Evolutionary conservation across 2,329 filamentous ascomycete species (phyloP).

Genomic region (Magnaporthales sp.): DNA sequence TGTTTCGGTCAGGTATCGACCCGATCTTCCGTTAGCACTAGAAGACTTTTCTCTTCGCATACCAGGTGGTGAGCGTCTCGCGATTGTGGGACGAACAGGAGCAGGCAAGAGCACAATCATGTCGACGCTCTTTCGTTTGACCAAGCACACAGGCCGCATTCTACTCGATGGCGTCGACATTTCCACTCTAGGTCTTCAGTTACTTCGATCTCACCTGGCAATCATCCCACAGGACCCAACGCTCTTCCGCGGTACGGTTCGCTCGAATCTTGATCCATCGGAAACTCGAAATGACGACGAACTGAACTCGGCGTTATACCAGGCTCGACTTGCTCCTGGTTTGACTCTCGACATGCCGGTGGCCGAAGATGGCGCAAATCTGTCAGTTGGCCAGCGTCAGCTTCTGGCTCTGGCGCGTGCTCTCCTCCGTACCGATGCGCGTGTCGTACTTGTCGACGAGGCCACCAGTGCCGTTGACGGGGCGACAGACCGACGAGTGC

Average conservation of each 20-base stretch:
- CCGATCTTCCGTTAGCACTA: slow-evolving; percentile 58
- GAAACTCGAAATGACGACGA: not conserved
- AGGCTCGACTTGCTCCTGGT: not conserved
- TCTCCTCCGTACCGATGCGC: slow-evolving; percentile 42
- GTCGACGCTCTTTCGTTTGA: slow-evolving; percentile 82
- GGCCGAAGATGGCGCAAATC: slow-evolving; percentile 61
- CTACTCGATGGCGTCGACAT: slow-evolving; percentile 89
- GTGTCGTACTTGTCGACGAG: slow-evolving; percentile 46
- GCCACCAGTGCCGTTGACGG: slow-evolving; percentile 44
- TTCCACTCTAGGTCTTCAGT: slow-evolving; percentile 80
- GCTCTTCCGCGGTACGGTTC: slow-evolving; percentile 84
- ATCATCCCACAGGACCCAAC: slow-evolving; percentile 98
- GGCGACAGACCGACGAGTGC: slow-evolving; percentile 65
- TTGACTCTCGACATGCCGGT: slow-evolving; percentile 36
- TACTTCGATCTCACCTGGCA: slow-evolving; percentile 86
- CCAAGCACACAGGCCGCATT: slow-evolving; percentile 88
- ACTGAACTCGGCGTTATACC: not conserved
- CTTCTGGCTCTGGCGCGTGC: slow-evolving; percentile 37
- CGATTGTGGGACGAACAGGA: slow-evolving; percentile 90
- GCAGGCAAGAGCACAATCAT: slow-evolving; percentile 95
- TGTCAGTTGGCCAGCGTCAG: slow-evolving; percentile 62
- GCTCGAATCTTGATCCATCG: slow-evolving; percentile 93
- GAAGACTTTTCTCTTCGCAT: slow-evolving; percentile 40
- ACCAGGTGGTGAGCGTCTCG: slow-evolving; percentile 70
- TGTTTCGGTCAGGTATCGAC: slow-evolving; percentile 54